Base-by-base conservation (phyloP, 2,329 filamentous ascomycete species). In the Penicillium brevicompactum region DNA sequence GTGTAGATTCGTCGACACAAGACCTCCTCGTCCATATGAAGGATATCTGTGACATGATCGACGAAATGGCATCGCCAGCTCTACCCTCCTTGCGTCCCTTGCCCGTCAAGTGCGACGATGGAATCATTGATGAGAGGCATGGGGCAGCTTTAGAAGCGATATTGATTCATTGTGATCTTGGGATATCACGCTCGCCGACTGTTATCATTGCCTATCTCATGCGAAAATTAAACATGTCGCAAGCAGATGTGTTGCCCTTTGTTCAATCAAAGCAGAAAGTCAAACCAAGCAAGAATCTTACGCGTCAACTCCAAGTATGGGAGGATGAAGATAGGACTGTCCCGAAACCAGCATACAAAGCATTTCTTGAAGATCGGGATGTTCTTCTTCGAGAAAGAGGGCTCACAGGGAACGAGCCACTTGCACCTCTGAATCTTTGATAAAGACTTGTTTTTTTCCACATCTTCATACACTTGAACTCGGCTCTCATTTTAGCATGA, bases 151-250 rank as follows among this genome's bases (percentile, higher is more conserved):
- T 51, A 11, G 57, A 52, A 44, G 58, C 61, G 31, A 59, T 65
- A 42, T 63, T 67, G 49, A 60, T 69, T 13, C 67, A 70, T 47
- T 67, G 67, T 55, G 62, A 67, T 49, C 45, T 64, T 46, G 67
- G 65, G 2, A 66, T 67, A 46, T 70, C 68, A 46, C 67, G 67
- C 44, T 65, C 65, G 5, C 60, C 67, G 24, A 70, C 67, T 1
- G 58, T 68, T 14, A 60, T 68, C 11, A 59, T 65, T 43, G 65
- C 65, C 30, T 70, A 69, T 58, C 59, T 70, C 3, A 70, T 69
- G 67, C 63, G 67, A 45, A 70, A 67, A 24, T 54, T 64, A 16
- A 14, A 46, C 38, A 56, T 56, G 22, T 44, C 46, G 44, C 55
- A 53, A 59, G 55, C 18, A 41, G 62, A 67, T 43, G 61, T 61